Base-by-base conservation (phyloP, 139 green algal species). In the Chlorokybus atmophyticus region DNA sequence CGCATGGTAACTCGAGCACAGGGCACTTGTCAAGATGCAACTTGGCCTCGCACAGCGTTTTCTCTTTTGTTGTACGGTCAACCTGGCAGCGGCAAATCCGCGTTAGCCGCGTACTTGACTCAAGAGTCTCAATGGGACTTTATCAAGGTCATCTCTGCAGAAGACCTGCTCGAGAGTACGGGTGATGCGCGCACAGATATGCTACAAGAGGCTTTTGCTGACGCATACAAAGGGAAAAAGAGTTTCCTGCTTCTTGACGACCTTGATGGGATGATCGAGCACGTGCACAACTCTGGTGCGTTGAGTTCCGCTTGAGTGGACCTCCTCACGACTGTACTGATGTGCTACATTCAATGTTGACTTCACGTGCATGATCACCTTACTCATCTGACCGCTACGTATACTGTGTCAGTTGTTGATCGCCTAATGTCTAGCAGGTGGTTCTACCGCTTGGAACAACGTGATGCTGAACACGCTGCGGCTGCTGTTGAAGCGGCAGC, bases 41-140 rank as follows among this genome's bases (percentile, higher is more conserved):
- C 35, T 19, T 28, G 42, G 27, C 28, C 40, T 10, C 24, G 23
- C 7, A 7, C 14, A 31, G 2, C 42, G 3, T n/a, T 21, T n/a
- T 6, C 31, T n/a, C 32, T 50, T 8, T 23, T 14, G 28, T 21
- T 75, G 24, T 10, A 63, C n/a, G 67, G 67, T 14, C 27, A 49
- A 24, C 1, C 47, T 1, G 60, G 60, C 5, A 50, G 19, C 10
- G 67, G 67, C 5, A 75, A 75, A 38, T 61, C 59, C 3, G 60
- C 66, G 42, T 32, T 68, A 4, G 66, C 54, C 44, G 59, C 59
- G 2, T 48, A 26, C 17, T 31, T 62, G 1, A 60, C 49, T 5
- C 10, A 44, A 14, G 10, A 44, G 10, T 10, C 35, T 14, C 10
- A 44, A 14, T 44, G 35, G 35, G 14, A 44, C 35, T 14, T 44